These are phyloP conservation scores for Curvularia sp. DNA, from an alignment of 2,329 filamentous ascomycete species.

Conservation along the genomic window DNA sequence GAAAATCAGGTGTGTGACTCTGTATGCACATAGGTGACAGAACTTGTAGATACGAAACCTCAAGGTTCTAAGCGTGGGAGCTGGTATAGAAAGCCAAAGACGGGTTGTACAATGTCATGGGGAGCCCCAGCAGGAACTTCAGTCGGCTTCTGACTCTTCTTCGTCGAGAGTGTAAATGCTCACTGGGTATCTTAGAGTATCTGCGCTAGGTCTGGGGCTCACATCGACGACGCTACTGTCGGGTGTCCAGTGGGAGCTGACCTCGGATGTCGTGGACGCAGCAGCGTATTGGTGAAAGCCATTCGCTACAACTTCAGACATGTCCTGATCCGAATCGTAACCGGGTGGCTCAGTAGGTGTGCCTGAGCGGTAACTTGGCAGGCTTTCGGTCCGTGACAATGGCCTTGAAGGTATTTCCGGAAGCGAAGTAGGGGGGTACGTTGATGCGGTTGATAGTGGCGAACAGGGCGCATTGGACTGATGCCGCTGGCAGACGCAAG, in stretches of 20 bases:
- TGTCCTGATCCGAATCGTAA: slow-evolving; percentile 52
- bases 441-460: slow-evolving; percentile 40
- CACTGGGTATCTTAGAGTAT: slow-evolving; percentile 43
- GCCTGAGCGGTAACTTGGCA: slow-evolving; percentile 56
- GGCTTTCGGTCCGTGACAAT: slow-evolving; percentile 48
- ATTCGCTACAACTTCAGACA: slow-evolving; percentile 50
- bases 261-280: slow-evolving; percentile 31
- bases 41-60: not conserved
- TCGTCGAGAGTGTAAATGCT: slow-evolving; percentile 36
- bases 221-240: slow-evolving; percentile 50
- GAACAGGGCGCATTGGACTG: slow-evolving; percentile 28
- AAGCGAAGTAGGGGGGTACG: slow-evolving; percentile 39
- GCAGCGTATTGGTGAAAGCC: slow-evolving; percentile 52
- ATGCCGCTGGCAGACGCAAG: slow-evolving; percentile 31
- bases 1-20: not conserved
- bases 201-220: slow-evolving; percentile 48
- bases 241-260: slow-evolving; percentile 46
- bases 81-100: slow-evolving; percentile 13
- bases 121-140: slow-evolving; percentile 6
- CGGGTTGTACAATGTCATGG: slow-evolving; percentile 6
- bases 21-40: not conserved
- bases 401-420: slow-evolving; percentile 46
- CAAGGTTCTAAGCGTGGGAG: not conserved
- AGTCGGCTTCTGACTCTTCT: slow-evolving; percentile 26
- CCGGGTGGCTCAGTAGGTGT: slow-evolving; percentile 49